Evolutionary conservation across 2,329 filamentous ascomycete genomes (phyloP), one percentile per base, ranked within the genome.

Genomic region (Pseudogymnoascus sp.): DNA sequence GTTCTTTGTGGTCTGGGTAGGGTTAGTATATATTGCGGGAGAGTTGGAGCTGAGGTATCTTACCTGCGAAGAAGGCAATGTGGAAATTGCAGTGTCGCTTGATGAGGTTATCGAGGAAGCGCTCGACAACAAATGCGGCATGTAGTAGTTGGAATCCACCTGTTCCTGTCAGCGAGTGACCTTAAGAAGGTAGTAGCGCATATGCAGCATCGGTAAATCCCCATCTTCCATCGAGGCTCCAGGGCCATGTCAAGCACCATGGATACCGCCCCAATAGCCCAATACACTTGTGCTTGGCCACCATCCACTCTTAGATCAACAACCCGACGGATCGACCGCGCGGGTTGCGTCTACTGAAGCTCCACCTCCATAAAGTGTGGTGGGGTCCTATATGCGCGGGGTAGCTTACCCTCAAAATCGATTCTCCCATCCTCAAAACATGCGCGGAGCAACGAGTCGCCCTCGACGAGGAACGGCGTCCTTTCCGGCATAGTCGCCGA

Each of bases 401-500:
- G 33, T 37, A 40, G 65, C 72, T 63, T 73, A 82, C 80, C 72
- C 61, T 81, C 68, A 66, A 89, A 88, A 69, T 91, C 86, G 41
- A 92, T 81, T 21, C 81, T 78, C 9, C 80, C 76, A 66, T 88
- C 80, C n/a, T 77, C 75, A 58, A 91, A 82, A 68, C 83, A 87
- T 63, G 88, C 76, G 5, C 84, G 76, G 9, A 92, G 76, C n/a
- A 92, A 73, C 0, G 88, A 88, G 69, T 93, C 88, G 31, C 88
- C 88, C 66, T 92, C 87, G 31, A 92, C 81, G 21, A 88, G 76
- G 71, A 91, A 92, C 9, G 88, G 78, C 70, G n/a, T 91, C 88
- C 64, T 84, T 84, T 21, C 89, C 88, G 3, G 87, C 88, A 73
- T 89, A 92, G 70, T 92, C 89, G 41, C 89, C 88, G 3, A 91